Percentiles rank a stretch among this genome's conserved stretches.
These are phyloP conservation scores for Strigomonas oncopelti DNA, from an alignment of 208 protist genomes.

Conservation along the genomic window DNA sequence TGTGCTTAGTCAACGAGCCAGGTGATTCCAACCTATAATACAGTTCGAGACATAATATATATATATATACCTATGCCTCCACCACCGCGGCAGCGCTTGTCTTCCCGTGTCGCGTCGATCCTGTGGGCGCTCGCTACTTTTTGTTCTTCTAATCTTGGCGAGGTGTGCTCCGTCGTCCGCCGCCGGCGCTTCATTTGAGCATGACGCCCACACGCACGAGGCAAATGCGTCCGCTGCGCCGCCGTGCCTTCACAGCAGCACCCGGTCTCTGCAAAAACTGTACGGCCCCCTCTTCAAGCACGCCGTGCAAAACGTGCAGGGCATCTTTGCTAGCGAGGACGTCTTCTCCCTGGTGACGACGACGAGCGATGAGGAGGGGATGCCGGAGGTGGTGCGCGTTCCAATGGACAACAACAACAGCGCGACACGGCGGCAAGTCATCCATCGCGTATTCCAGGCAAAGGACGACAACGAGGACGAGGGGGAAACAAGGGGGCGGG, in stretches of 20 bases:
- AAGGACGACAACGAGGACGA: too few relatives aligned
- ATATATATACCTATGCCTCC: not conserved
- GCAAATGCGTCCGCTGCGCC: not conserved
- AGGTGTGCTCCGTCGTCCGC: too few relatives aligned
- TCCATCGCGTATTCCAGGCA: too few relatives aligned
- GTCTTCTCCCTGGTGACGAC: not conserved
- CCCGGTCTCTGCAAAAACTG: not conserved
- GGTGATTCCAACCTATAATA: too few relatives aligned
- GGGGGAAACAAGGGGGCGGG: too few relatives aligned
- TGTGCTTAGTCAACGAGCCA: too few relatives aligned
- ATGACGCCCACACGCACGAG: too few relatives aligned
- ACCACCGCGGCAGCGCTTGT: not conserved
- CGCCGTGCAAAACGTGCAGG: not conserved
- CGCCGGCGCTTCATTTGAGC: too few relatives aligned
- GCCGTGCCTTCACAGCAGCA: not conserved
- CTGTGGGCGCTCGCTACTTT: not conserved
- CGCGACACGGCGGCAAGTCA: too few relatives aligned
- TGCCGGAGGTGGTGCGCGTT: not conserved
- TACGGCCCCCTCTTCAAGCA: not conserved
- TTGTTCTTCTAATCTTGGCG: slow-evolving; percentile 8
- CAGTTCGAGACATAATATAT: not conserved
- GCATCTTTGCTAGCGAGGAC: not conserved
- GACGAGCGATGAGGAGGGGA: not conserved
- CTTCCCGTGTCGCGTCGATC: not conserved
- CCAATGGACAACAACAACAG: too few relatives aligned